Conservation (phyloP, 2,329 filamentous ascomycete genomes). For the Sporothrix sp. region DNA sequence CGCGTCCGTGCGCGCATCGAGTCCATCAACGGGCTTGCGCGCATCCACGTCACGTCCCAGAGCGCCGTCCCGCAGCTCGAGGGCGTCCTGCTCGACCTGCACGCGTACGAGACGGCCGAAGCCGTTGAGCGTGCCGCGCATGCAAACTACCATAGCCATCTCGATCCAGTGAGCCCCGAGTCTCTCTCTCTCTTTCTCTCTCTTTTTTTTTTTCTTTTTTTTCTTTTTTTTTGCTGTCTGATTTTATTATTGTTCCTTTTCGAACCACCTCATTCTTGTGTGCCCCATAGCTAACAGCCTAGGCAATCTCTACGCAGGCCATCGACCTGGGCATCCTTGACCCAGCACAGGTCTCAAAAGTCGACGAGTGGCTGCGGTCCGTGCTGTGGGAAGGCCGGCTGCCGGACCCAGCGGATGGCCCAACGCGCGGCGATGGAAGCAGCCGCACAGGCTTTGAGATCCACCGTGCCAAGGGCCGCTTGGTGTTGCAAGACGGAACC, state of each 20-base stretch:
- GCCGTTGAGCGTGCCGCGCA: slow-evolving; percentile 61
- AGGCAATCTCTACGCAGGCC: slow-evolving; percentile 78
- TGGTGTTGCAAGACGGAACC: slow-evolving; percentile 54
- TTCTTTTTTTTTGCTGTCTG: too few species aligned
- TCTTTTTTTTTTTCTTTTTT: too few species aligned
- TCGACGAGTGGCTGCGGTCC: slow-evolving; percentile 75
- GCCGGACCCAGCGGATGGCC: slow-evolving; percentile 28
- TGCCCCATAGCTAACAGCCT: neutral
- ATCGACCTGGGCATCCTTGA: slow-evolving; percentile 55
- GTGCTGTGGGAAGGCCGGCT: slow-evolving; percentile 73
- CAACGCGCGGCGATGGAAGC: slow-evolving; percentile 5
- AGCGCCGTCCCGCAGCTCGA: slow-evolving; percentile 74
- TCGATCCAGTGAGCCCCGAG: slow-evolving; percentile 58
- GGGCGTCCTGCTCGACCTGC: slow-evolving; percentile 77
- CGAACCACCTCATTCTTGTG: too few species aligned
- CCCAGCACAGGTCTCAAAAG: slow-evolving; percentile 44
- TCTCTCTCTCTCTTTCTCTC: neutral
- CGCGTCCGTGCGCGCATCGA: slow-evolving; percentile 59
- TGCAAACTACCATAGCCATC: slow-evolving; percentile 64
- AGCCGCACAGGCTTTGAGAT: slow-evolving; percentile 56
- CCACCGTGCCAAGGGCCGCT: slow-evolving; percentile 75
- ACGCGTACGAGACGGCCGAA: slow-evolving; percentile 80
- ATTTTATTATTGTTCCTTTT: too few species aligned
- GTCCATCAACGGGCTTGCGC: slow-evolving; percentile 84
- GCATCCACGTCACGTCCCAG: slow-evolving; percentile 69